Evolutionary conservation across 164 flowering plant species (phyloP), one percentile per base, ranked within the genome.

Genomic region (Warburgia ugandensis): DNA sequence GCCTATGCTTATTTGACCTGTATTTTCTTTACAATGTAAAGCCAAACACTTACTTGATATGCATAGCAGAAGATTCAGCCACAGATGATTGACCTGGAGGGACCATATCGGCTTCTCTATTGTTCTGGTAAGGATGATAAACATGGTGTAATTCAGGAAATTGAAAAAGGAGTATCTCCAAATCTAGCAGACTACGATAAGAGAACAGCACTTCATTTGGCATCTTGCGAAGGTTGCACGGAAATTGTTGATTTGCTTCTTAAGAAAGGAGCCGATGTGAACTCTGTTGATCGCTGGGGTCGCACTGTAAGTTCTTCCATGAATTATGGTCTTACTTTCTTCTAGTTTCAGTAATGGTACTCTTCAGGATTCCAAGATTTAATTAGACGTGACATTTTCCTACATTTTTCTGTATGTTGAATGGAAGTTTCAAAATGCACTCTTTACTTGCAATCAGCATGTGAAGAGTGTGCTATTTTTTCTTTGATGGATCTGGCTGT

Each of bases 181-280:
- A 76, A 72, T 42, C 48, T 73, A 20, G 78, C 68, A 31, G 80
- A 80, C 58, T 75, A 74, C 44, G 78, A 77, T 48, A 77, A 70
- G 64, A 75, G 82, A 63, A 77, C 86, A 5, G 86, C 82, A 26
- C 80, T 80, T 57, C 86, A 77, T 59, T 65, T 77, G 51, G 86
- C 86, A 12, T 66, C 82, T 10, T 77, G 75, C 56, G 82, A 80
- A 68, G 80, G 82, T 41, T 70, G 80, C 51, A 62, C 60, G 23
- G 80, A 77, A 32, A 48, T 75, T 52, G 79, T 77, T 53, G 53
- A 27, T 14, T 54, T 80, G 36, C 83, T 77, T 63, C 71, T 80
- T 22, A 73, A 73, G 65, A 71, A 62, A 54, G 77, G 80, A 56
- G 86, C 86, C 54, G 76, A 77, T 58, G 79, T 73, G 17, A 77